These are phyloP conservation scores for Mycena olivaceomarginata DNA, from an alignment of 768 basidiomycete genomes.

Conservation along the genomic window DNA sequence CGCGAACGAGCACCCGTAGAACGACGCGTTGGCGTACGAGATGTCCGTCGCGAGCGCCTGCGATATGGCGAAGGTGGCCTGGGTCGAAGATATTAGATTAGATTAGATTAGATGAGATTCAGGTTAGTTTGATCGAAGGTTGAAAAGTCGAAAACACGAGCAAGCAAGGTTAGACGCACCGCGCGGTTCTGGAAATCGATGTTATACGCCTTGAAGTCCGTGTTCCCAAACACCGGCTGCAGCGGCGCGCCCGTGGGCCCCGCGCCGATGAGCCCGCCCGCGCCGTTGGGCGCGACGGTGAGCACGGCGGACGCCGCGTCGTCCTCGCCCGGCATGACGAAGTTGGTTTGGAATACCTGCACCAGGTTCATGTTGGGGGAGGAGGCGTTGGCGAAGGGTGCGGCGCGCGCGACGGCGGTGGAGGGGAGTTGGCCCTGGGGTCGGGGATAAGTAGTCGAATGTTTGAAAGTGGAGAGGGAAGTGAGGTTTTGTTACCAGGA, in stretches of 20 bases:
- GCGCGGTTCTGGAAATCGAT: slow-evolving; percentile 81
- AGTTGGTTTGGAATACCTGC: slow-evolving; percentile 70
- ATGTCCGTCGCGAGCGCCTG: slow-evolving; percentile 79
- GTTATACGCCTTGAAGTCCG: slow-evolving; percentile 80
- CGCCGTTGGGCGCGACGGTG: slow-evolving; percentile 73
- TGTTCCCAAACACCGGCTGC: slow-evolving; percentile 70
- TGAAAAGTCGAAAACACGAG: neutral
- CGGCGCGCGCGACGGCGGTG: slow-evolving; percentile 55
- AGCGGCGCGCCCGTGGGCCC: slow-evolving; percentile 75
- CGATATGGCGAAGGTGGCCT: slow-evolving; percentile 75
- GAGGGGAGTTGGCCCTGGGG: slow-evolving; percentile 72
- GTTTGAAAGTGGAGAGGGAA: no score
- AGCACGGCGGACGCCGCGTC: slow-evolving; percentile 78
- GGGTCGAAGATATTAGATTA: slow-evolving; percentile 3
- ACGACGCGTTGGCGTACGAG: slow-evolving; percentile 80
- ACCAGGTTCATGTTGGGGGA: slow-evolving; percentile 72
- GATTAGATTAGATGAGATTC: slow-evolving; percentile 1
- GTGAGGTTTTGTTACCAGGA: no score
- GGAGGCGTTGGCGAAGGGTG: slow-evolving; percentile 64
- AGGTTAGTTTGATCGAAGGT: neutral
- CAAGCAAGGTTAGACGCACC: slow-evolving; percentile 57
- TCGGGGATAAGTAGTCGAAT: no score
- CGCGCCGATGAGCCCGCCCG: slow-evolving; percentile 75
- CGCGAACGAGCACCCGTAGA: slow-evolving; percentile 77
- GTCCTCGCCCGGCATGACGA: slow-evolving; percentile 64